These are phyloP conservation scores for Straminergon stramineum DNA, from an alignment of 225 moss, liverwort and hornwort species.

Conservation along the genomic window DNA sequence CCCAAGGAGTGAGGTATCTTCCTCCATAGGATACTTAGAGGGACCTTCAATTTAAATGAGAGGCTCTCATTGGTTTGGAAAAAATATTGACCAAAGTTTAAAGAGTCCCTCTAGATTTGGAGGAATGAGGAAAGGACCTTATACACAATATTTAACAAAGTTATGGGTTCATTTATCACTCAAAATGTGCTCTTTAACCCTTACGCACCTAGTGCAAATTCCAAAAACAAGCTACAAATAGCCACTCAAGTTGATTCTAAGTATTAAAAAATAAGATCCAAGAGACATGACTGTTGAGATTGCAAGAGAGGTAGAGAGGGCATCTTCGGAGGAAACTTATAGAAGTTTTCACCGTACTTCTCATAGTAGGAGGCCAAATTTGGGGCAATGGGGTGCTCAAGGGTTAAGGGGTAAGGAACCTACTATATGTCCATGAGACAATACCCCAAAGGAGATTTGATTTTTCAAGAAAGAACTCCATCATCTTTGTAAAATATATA, in stretches of 20 bases:
- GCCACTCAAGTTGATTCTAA: no score
- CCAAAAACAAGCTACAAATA: no score
- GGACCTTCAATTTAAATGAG: neutral
- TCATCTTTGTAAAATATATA: no score
- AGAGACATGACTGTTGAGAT: no score
- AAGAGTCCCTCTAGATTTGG: neutral
- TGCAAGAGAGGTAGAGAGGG: no score
- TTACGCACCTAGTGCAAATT: no score
- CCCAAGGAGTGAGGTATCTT: no score
- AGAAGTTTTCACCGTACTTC: no score
- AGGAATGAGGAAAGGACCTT: neutral
- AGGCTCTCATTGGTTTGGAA: neutral
- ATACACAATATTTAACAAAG: neutral
- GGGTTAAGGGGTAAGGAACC: fast-evolving
- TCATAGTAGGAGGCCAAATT: no score
- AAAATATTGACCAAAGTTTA: neutral
- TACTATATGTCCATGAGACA: neutral
- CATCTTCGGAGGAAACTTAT: no score
- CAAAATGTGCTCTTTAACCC: neutral
- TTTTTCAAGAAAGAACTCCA: neutral
- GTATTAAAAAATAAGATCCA: no score
- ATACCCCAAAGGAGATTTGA: neutral
- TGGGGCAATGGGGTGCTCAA: no score
- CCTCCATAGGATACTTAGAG: fast-evolving
- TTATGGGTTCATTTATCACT: neutral